phyloP scores from a whole-genome alignment of 345 rosid genomes.

The Dimocarpus longan region DNA sequence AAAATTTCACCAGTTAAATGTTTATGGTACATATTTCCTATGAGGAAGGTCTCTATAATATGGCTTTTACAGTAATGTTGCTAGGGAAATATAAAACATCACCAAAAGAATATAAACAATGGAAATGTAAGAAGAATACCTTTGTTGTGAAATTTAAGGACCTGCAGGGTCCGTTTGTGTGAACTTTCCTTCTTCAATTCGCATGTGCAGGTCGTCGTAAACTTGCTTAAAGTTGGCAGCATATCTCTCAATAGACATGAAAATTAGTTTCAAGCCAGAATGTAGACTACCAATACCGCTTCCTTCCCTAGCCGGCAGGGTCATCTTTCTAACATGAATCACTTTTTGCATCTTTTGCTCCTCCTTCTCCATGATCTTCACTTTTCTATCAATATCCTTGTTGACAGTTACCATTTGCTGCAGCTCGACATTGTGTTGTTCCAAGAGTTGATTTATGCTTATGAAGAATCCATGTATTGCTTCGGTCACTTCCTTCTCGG shows the following conservation, averaged over 20 bases:
- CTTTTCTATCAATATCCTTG: constrained; percentile 43
- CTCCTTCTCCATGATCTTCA: constrained; percentile 46
- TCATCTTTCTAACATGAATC: constrained; percentile 33
- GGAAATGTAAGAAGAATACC: not conserved
- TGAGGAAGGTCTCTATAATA: not conserved
- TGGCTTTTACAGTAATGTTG: not conserved
- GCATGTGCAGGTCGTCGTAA: constrained; percentile 35
- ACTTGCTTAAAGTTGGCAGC: constrained; percentile 29
- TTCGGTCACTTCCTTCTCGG: constrained; percentile 44
- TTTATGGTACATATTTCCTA: not conserved
- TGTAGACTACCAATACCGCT: constrained; percentile 27
- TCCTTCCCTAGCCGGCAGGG: constrained; percentile 11
- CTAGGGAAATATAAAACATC: not conserved
- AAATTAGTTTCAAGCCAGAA: constrained; percentile 34
- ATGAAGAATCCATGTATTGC: constrained; percentile 33
- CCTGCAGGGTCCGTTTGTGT: constrained; percentile 1
- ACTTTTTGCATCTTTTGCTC: constrained; percentile 41
- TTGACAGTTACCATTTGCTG: constrained; percentile 39
- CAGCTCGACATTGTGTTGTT: constrained; percentile 31
- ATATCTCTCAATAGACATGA: constrained; percentile 46
- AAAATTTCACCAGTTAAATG: not conserved
- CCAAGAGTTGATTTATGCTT: constrained; percentile 30
- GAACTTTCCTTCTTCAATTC: constrained; percentile 23
- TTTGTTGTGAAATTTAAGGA: constrained; percentile 7
- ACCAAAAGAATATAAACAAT: not conserved